A percentile compares a stretch with the other conserved stretches of the same genome.
phyloP scores from a whole-genome alignment of 1,139 yeast species.

The Ogataea hybrid region DNA sequence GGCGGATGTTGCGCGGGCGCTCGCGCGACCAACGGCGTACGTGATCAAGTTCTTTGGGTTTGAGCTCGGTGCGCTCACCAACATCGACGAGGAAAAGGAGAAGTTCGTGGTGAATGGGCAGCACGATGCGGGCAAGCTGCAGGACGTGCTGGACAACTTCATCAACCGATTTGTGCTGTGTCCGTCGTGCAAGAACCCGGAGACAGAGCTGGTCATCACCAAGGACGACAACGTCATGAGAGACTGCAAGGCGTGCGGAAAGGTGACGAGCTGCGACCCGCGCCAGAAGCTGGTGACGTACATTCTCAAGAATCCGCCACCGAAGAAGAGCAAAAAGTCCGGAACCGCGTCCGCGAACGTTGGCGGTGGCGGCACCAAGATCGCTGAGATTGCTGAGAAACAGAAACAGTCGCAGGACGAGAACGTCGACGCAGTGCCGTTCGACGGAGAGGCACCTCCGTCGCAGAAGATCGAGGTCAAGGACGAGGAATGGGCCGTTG shows the following conservation, averaged over 20 bases:
- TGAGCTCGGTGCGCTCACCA: conserved; percentile 96
- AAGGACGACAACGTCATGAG: conserved; percentile 76
- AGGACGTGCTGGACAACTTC: conserved; percentile 92
- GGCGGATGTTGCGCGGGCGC: conserved; percentile 90
- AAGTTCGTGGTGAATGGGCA: conserved; percentile 93
- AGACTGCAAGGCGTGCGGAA: conserved; percentile 99
- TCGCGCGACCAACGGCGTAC: conserved; percentile 89
- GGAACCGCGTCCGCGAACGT: conserved; percentile 93
- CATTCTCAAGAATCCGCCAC: conserved; percentile 94
- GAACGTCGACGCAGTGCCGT: conserved; percentile 39
- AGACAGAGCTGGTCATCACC: conserved; percentile 84
- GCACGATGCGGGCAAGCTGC: conserved; percentile 87
- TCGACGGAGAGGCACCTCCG: conserved; percentile 55
- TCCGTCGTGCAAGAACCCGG: conserved; percentile 96
- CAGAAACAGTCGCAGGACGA: conserved; percentile 41
- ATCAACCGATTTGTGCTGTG: conserved; percentile 91
- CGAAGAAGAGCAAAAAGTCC: conserved; percentile 65
- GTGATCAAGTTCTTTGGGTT: conserved; percentile 93
- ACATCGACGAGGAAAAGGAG: conserved; percentile 74
- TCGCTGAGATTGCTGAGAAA: conserved; percentile 70
- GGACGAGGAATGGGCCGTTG: conserved; percentile 98
- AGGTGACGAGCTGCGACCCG: conserved; percentile 78
- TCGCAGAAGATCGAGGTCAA: conserved; percentile 58
- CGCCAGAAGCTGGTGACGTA: conserved; percentile 84
- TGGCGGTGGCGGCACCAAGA: conserved; percentile 83